Base-by-base conservation (phyloP, 768 basidiomycete genomes). In the Dacryopinax primogenitus region DNA sequence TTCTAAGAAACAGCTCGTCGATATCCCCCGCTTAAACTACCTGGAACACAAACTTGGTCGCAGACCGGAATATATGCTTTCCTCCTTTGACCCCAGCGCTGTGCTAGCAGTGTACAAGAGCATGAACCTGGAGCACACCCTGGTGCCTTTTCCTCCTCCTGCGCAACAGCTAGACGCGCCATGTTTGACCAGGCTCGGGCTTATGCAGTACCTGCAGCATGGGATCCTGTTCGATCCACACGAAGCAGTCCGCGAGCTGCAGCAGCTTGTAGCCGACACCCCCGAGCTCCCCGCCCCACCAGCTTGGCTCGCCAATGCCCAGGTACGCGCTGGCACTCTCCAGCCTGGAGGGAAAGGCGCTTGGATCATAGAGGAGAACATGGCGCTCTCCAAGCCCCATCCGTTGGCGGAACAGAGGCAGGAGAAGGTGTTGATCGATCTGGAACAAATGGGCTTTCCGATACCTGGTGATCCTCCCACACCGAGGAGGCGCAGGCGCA, bases 141-240 rank as follows among this genome's bases (percentile, higher is more conserved):
- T 58, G 26, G 51, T 58, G 13, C 51, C 51, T 30, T 58, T 58
- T 30, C 51, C 51, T 30, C 51, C 51, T 3, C 51, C 51, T 21
- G 51, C 51, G 9, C 51, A 58, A 30, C 51, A 58, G 15, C 11
- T 58, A 11, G 51, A 58, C 15, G 51, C 51, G 26, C 51, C 51
- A 23, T 58, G 51, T 30, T 30, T 58, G 13, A 58, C 51, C 3
- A 11, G 30, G 9, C 23, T 28, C 3, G 51, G 51, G 3, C 51
- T 58, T 15, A 58, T 58, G 51, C 51, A 58, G 51, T 58, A 58
- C 51, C 51, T 58, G 26, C 51, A 58, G 51, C 51, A 58, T 21
- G 51, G 51, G 11, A 58, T 58, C 51, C 51, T 58, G 4, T 58
- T 28, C 51, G 51, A 58, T 30, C 51, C 51, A 30, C 51, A 58